Evolutionary conservation across 768 basidiomycete species (phyloP).

Genomic region (Collybiopsis luxurians): DNA sequence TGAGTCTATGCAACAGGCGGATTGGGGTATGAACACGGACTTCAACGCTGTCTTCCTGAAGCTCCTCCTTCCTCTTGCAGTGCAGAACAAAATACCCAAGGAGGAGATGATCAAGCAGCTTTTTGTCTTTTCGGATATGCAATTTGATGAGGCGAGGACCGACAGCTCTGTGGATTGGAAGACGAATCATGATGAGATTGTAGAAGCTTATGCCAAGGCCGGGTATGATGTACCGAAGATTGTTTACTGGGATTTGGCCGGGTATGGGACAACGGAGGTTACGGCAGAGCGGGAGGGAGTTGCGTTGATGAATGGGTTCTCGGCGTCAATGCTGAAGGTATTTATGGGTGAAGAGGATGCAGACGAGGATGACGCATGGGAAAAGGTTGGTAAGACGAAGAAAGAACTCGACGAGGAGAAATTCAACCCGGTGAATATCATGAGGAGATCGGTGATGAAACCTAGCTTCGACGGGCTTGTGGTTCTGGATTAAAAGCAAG

Average conservation of each 20-base stretch:
- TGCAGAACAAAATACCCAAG: constrained; percentile 50
- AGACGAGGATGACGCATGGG: constrained; percentile 19
- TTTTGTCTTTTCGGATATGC: constrained; percentile 80
- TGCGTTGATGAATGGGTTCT: constrained; percentile 69
- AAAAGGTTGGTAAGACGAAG: constrained; percentile 19
- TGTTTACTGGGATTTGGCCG: constrained; percentile 66
- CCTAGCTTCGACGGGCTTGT: constrained; percentile 54
- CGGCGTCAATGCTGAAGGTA: constrained; percentile 65
- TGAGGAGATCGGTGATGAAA: constrained; percentile 46
- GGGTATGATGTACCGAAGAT: constrained; percentile 75
- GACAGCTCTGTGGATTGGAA: constrained; percentile 37
- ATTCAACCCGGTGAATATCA: constrained; percentile 40
- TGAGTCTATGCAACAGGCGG: constrained; percentile 26
- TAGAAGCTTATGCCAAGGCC: constrained; percentile 49
- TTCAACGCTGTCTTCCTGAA: constrained; percentile 59
- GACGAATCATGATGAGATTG: constrained; percentile 61
- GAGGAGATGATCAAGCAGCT: constrained; percentile 76
- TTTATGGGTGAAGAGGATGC: constrained; percentile 61
- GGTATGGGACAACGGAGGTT: constrained; percentile 41
- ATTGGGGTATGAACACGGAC: constrained; percentile 62
- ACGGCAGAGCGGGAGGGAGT: constrained; percentile 55
- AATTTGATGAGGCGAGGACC: constrained; percentile 49
- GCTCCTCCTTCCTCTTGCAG: constrained; percentile 60
- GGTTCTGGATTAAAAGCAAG: constrained; percentile 58
- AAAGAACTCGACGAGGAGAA: constrained; percentile 19